phyloP scores from a whole-genome alignment of 2,329 filamentous ascomycete genomes.

The Cladosporium sp. region DNA sequence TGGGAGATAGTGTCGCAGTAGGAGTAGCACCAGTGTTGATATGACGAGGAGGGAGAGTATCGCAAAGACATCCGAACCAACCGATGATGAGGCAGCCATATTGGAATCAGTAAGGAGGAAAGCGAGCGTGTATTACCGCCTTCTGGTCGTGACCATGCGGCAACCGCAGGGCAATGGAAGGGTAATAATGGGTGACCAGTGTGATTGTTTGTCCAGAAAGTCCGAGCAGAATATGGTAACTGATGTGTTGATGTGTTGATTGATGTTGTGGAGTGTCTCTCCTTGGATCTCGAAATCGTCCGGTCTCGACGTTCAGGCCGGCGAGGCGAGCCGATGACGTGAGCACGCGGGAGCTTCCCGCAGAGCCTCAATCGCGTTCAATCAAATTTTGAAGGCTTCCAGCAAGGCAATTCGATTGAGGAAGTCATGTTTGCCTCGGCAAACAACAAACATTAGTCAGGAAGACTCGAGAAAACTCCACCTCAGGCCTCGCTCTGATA shows the following conservation, averaged over 20 bases:
- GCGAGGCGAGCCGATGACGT: too few species aligned
- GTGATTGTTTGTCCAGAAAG: neutral
- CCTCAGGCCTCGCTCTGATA: neutral
- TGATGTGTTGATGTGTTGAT: too few species aligned
- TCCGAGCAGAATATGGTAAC: neutral
- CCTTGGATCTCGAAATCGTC: too few species aligned
- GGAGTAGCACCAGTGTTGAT: slow-evolving; percentile 70
- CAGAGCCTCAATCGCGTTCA: neutral
- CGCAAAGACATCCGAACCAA: slow-evolving; percentile 77
- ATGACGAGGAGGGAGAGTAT: slow-evolving; percentile 67
- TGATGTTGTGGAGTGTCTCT: too few species aligned
- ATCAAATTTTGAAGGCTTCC: neutral
- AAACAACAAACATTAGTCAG: too few species aligned
- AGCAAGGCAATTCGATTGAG: neutral
- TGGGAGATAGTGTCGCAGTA: slow-evolving; percentile 85
- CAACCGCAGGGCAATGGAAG: neutral
- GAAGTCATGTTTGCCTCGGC: too few species aligned
- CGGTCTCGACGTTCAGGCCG: too few species aligned
- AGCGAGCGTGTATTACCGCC: neutral
- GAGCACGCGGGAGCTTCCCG: neutral
- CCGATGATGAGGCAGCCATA: slow-evolving; percentile 53
- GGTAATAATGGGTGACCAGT: neutral
- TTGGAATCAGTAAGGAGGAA: neutral
- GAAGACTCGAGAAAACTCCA: too few species aligned
- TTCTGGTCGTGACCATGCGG: slow-evolving; percentile 7